These are phyloP conservation scores for Candolleomyces aberdarensis DNA, from an alignment of 768 basidiomycete species.

Conservation along the genomic window DNA sequence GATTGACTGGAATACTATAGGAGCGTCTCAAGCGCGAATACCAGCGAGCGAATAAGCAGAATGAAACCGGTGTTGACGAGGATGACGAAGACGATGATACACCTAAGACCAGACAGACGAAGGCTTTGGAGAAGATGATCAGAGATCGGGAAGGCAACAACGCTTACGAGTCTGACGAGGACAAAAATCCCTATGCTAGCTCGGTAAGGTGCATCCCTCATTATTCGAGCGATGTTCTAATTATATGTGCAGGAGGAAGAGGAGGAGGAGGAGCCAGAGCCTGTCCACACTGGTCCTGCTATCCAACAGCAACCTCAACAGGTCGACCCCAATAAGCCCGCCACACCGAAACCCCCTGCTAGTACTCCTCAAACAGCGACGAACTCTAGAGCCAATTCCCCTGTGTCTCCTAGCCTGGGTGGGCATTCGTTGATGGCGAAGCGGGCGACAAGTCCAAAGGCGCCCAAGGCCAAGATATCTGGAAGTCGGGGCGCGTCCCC, in stretches of 20 bases:
- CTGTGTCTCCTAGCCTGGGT: constrained; percentile 54
- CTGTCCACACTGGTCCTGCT: constrained; percentile 35
- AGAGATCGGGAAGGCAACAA: constrained; percentile 80
- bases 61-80: constrained; percentile 68
- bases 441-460: constrained; percentile 81
- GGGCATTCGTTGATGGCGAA: constrained; percentile 81
- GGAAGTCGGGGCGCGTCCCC: constrained; percentile 60
- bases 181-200: constrained; percentile 79
- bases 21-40: constrained; percentile 85
- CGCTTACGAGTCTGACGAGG: constrained; percentile 80
- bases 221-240: constrained; percentile 1
- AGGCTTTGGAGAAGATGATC: constrained; percentile 85
- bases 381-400: constrained; percentile 60
- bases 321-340: constrained; percentile 43
- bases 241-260: constrained; percentile 53
- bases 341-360: constrained; percentile 36
- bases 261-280: constrained; percentile 68
- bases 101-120: constrained; percentile 48
- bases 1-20: constrained; percentile 32
- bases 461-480: constrained; percentile 51
- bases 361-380: constrained; percentile 27
- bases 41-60: constrained; percentile 69
- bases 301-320: constrained; percentile 48
- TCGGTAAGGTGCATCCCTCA: constrained; percentile 45
- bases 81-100: constrained; percentile 66